Evolutionary conservation across 169 alveolate genomes (phyloP), one percentile per base, ranked within the genome.

Genomic region (Plasmodium inui): DNA sequence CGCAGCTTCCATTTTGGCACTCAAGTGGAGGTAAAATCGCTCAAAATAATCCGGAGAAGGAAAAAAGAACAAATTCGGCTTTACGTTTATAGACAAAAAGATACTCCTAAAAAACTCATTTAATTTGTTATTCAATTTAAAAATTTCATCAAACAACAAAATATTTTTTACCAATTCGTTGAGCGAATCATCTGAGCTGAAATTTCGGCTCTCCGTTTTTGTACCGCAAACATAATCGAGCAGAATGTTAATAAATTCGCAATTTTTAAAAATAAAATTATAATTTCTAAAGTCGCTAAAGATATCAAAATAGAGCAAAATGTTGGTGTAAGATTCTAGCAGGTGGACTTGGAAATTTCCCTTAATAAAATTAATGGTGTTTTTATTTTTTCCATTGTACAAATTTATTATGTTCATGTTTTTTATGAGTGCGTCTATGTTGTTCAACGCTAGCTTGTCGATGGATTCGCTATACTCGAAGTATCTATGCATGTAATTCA

Each of bases 261-360:
- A 86, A 86, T 86, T 86, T 41, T 86, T 86, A 86, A 22, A 86
- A 28, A 86, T 86, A 86, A 86, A 86, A 70, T 86, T 86, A 44
- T 86, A 86, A 74, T 74, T 73, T 86, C 79, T 86, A 39, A 74
- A 74, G 46, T 86, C 93, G 37, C 41, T 86, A 76, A 86, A 86
- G 9, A 86, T 86, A 44, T 86, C 93, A 86, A 86, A 86, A 37
- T 86, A 78, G 26, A 86, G 46, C 8, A 86, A 76, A 34, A 86
- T 86, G 19, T 86, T 86, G 4, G 93, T 74, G 80, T 86, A 86
- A 34, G 93, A 74, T 76, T 86, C 93, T 55, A 86, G 26, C 28
- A 86, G 53, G 81, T 78, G 93, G n/a, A 74, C 70, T 86, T 86
- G 93, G 6, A 86, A 86, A 50, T 76, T 78, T 34, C 86, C 86